phyloP scores from a whole-genome alignment of 352 stramenopile genomes.

The Discostella stelligera region DNA sequence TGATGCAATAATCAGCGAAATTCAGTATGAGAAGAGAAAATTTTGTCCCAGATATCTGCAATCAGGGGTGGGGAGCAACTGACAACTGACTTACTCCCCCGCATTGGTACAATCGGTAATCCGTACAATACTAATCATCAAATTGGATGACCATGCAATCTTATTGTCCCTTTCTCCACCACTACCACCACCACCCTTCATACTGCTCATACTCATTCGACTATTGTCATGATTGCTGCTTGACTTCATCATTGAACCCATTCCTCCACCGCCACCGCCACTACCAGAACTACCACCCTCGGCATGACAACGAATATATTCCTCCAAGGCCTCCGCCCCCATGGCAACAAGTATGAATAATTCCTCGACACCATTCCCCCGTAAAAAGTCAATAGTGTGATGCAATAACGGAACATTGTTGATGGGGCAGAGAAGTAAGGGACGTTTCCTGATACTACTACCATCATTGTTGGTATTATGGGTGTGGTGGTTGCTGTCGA shows the following conservation, averaged over 20 bases:
- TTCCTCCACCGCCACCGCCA: background rate
- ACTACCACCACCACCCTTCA: constrained; percentile 48
- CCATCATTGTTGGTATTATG: constrained; percentile 6
- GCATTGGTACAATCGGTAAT: constrained; percentile 86
- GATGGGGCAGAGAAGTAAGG: constrained; percentile 93
- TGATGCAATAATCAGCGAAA: too few relatives aligned
- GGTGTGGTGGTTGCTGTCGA: background rate
- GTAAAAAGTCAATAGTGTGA: constrained; percentile 96
- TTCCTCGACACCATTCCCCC: constrained; percentile 90
- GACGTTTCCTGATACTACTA: constrained; percentile 42
- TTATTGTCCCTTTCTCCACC: constrained; percentile 79
- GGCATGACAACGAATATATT: constrained; percentile 76
- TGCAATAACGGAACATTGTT: constrained; percentile 96
- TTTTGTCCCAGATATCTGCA: background rate
- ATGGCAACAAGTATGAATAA: constrained; percentile 92
- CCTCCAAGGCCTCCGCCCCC: constrained; percentile 87
- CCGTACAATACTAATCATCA: constrained; percentile 26
- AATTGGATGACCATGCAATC: constrained; percentile 68
- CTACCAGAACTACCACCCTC: background rate
- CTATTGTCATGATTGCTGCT: background rate
- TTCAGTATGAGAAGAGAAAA: too few relatives aligned
- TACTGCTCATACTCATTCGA: constrained; percentile 4
- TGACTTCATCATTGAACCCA: background rate
- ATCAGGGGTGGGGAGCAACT: background rate
- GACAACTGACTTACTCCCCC: constrained; percentile 76